Evolutionary conservation across 2,329 filamentous ascomycete species (phyloP), one percentile per base, ranked within the genome.

Genomic region (Xylaria sp.): DNA sequence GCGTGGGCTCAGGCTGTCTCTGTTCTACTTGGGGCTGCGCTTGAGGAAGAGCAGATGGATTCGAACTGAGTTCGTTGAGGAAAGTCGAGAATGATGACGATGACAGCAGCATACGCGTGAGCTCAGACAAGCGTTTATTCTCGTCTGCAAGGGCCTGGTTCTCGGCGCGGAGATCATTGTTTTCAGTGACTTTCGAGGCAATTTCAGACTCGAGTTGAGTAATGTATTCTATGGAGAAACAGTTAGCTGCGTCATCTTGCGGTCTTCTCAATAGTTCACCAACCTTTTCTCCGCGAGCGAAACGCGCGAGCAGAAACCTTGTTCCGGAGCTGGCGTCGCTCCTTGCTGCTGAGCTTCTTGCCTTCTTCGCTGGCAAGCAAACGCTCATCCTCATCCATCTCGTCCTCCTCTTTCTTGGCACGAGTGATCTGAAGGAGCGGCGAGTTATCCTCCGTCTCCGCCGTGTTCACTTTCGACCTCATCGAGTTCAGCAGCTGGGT

Each of bases 281-380:
- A 90, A 98, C 95, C 95, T 87, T 99, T 99, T 87, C 96, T 92
- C 76, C 96, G 88, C n/a, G 94, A 98, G 66, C 96, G 92, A 90
- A 99, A 99, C 61, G 95, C 95, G 75, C 96, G 93, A 71, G 96
- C 96, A 51, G 96, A 99, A 4, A 99, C 96, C 84, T 99, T 99
- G 88, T 99, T 99, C 73, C 96, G 90, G n/a, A 99, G 88, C 82
- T 98, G 96, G 74, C 96, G 91, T 70, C 96, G 91, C 83, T 98
- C 94, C 84, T 98, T 98, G 86, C 94, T 97, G 82, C 91, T 96
- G n/a, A 99, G 88, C 85, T 98, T 98, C 90, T 99, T 99, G 77
- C 95, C 96, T 83, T 98, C 95, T 77, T 99, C 96, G 70, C 94
- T 98, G 15, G 73, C 74, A 7, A 78, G 72, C 8, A 76, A 60